Evolutionary conservation across 1,284 basidiomycete genomes (phyloP), one percentile per base, ranked within the genome.

Genomic region (Austroboletus novae-zelandiae): DNA sequence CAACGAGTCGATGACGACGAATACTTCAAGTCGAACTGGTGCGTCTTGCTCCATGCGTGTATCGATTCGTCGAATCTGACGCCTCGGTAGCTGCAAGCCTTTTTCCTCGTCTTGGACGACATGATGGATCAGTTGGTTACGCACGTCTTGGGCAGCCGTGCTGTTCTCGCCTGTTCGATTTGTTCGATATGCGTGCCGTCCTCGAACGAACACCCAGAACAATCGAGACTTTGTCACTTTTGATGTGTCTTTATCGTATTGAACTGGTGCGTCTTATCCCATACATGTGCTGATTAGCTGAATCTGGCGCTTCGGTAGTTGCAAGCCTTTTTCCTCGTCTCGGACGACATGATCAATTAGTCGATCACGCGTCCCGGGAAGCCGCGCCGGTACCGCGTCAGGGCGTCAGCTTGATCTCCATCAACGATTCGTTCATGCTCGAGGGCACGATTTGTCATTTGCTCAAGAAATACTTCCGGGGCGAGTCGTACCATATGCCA

Each of bases 401-500:
- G 72, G 75, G 25, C 6, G 85, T 99, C 50, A 86, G 78, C 47
- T 85, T 88, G 71, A 88, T 98, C 57, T 94, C 96, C 15, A 89
- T 99, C 75, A 99, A 99, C 75, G 96, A 99, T 67, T 79, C 92
- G 2, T 96, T 97, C 78, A 93, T 99, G 91, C 86, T 99, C 67
- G 94, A 97, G 69, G 86, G 83, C 6, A 89, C 95, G 36, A 98
- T 99, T 71, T 99, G 97, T 74, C 82, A 81, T 64, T 78, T 98
- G 45, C 75, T 98, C 64, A 95, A 94, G 75, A 83, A 80, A 57
- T 84, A 98, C 73, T 97, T 98, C 81, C 81, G 90, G 46, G 62
- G 73, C 17, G 84, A 95, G 57, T 67, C 81, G 4, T 96, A 88
- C 71, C 98, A 98, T 65, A 84, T 90, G 52, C 11, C 29, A 11